These are phyloP conservation scores for Musa schizocarpa DNA, from an alignment of 176 grass and related monocot species.

Conservation along the genomic window DNA sequence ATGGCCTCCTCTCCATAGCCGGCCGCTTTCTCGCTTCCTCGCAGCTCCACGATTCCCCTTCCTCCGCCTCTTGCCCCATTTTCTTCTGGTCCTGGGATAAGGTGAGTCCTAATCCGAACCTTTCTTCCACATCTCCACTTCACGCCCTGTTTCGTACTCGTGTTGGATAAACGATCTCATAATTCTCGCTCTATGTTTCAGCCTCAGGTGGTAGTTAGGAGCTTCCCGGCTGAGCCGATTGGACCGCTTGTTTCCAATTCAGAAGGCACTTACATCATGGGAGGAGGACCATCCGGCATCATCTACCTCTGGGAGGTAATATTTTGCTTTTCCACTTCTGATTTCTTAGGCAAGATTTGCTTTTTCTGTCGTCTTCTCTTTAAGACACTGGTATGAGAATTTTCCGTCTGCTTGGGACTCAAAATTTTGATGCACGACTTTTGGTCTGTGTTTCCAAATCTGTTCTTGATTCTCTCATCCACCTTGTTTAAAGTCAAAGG, in stretches of 20 bases:
- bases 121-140: not conserved
- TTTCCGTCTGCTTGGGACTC: no score
- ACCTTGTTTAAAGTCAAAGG: no score
- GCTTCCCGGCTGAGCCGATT: slow-evolving; percentile 79
- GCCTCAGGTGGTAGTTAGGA: slow-evolving; percentile 67
- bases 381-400: no score
- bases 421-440: no score
- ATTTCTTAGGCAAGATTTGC: no score
- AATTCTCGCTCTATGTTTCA: slow-evolving; percentile 17
- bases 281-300: no score
- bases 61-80: slow-evolving; percentile 38
- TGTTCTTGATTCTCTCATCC: no score
- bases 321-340: no score
- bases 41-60: slow-evolving; percentile 23
- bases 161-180: not conserved
- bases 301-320: no score
- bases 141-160: not conserved
- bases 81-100: slow-evolving; percentile 86
- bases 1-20: slow-evolving; percentile 37
- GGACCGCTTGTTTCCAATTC: slow-evolving; percentile 52
- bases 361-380: no score
- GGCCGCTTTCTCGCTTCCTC: slow-evolving; percentile 60
- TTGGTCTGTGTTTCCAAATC: no score
- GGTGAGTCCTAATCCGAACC: slow-evolving; percentile 14
- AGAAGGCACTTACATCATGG: no score